phyloP scores from a whole-genome alignment of 2,329 filamentous ascomycete genomes.

The Capronia americana region DNA sequence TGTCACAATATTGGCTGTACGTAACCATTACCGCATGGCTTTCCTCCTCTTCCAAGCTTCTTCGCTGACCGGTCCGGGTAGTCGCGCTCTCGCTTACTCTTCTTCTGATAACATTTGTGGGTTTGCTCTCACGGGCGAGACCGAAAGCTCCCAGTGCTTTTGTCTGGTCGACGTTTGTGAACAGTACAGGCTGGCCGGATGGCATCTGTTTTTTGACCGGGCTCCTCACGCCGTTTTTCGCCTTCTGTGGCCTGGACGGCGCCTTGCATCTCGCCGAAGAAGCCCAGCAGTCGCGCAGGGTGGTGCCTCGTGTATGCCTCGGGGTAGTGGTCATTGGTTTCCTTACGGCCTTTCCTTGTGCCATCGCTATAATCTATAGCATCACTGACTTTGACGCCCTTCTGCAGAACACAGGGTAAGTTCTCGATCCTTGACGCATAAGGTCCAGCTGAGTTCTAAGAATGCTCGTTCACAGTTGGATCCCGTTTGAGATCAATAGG shows the following conservation, averaged over 20 bases:
- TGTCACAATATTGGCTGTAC: constrained; percentile 28
- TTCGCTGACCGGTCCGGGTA: no score
- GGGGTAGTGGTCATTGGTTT: constrained; percentile 46
- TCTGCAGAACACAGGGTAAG: constrained; percentile 7
- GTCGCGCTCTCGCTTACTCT: constrained; percentile 37
- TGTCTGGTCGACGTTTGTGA: constrained; percentile 31
- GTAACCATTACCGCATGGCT: constrained; percentile 6
- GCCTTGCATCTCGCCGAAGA: constrained; percentile 50
- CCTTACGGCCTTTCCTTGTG: constrained; percentile 39
- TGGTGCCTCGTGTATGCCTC: constrained; percentile 45
- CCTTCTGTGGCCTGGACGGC: constrained; percentile 48
- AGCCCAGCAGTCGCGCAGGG: constrained; percentile 41
- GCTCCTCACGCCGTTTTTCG: constrained; percentile 47
- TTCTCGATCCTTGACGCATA: no score
- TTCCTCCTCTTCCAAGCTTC: no score
- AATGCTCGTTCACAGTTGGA: constrained; percentile 6
- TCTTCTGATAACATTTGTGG: constrained; percentile 40
- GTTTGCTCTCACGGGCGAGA: constrained; percentile 39
- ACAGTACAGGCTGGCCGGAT: constrained; percentile 28
- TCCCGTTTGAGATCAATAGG: constrained; percentile 32
- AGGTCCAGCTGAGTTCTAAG: no score
- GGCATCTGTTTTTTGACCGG: constrained; percentile 48
- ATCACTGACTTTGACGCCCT: constrained; percentile 33
- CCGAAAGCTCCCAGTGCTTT: constrained; percentile 21
- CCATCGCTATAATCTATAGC: constrained; percentile 29